Conservation (phyloP, 1,284 basidiomycete species). For the Sporisorium sorghi region DNA sequence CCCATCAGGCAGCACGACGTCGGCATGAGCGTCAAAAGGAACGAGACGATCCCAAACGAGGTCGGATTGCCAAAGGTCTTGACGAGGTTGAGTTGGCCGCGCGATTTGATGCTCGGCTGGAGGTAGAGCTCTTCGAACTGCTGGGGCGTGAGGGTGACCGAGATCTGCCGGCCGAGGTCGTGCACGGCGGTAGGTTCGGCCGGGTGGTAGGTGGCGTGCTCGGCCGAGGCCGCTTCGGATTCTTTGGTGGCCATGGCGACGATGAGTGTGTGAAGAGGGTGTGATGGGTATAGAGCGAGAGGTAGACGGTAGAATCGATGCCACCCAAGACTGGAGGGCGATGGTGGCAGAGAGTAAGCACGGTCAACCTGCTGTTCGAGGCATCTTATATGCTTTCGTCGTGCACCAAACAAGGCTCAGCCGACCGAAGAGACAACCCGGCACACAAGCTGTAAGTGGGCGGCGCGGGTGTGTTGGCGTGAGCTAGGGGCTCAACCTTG, state of each 20-base stretch:
- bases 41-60: slow-evolving; percentile 53
- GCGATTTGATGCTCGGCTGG: slow-evolving; percentile 44
- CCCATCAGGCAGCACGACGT: slow-evolving; percentile 54
- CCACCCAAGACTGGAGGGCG: neutral
- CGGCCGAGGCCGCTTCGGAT: slow-evolving; percentile 35
- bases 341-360: neutral
- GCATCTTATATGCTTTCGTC: neutral
- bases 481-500: too few relatives aligned
- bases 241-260: slow-evolving; percentile 46
- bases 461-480: too few relatives aligned
- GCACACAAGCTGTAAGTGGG: too few relatives aligned
- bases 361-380: too few relatives aligned
- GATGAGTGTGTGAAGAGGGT: neutral
- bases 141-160: slow-evolving; percentile 51
- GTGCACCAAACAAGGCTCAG: too few relatives aligned
- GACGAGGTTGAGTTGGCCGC: slow-evolving; percentile 35
- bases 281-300: neutral
- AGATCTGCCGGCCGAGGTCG: slow-evolving; percentile 53
- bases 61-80: slow-evolving; percentile 59
- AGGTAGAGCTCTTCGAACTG: slow-evolving; percentile 59
- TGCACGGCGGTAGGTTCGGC: slow-evolving; percentile 35
- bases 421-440: too few relatives aligned
- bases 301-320: neutral
- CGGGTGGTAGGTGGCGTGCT: slow-evolving; percentile 40
- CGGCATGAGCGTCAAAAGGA: slow-evolving; percentile 51